Conservation (phyloP, 2,329 filamentous ascomycete species). For the Hymenoscyphus infarciens region DNA sequence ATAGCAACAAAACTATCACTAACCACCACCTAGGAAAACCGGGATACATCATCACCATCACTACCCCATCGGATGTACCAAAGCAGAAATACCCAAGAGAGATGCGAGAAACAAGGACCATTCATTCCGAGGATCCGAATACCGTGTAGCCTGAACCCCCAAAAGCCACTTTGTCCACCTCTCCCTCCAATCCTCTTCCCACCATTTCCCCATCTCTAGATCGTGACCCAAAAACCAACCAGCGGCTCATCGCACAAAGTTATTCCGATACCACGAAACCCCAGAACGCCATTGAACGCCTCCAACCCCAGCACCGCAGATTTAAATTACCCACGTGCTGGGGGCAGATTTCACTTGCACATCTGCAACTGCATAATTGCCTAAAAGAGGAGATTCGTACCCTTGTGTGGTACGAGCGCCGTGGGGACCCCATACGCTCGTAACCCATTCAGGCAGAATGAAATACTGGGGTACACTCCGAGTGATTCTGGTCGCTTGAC, state of each 20-base stretch:
- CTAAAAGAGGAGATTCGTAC: background rate
- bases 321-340: conserved; percentile 6
- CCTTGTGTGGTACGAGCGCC: no score
- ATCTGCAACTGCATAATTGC: background rate
- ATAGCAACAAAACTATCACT: background rate
- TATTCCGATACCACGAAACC: background rate
- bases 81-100: background rate
- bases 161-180: background rate
- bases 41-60: background rate
- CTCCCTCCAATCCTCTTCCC: background rate
- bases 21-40: background rate
- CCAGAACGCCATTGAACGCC: background rate
- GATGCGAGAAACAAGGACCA: background rate
- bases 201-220: background rate
- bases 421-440: background rate
- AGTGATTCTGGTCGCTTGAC: background rate
- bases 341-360: no score
- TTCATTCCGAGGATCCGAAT: conserved; percentile 9
- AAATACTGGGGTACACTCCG: background rate
- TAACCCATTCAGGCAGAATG: background rate
- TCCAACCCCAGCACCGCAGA: background rate
- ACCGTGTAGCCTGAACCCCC: background rate
- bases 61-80: background rate
- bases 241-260: conserved; percentile 1
- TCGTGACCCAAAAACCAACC: background rate